These are phyloP conservation scores for Cymbopogon citratus DNA, from an alignment of 176 grass and related monocot species.

Conservation along the genomic window DNA sequence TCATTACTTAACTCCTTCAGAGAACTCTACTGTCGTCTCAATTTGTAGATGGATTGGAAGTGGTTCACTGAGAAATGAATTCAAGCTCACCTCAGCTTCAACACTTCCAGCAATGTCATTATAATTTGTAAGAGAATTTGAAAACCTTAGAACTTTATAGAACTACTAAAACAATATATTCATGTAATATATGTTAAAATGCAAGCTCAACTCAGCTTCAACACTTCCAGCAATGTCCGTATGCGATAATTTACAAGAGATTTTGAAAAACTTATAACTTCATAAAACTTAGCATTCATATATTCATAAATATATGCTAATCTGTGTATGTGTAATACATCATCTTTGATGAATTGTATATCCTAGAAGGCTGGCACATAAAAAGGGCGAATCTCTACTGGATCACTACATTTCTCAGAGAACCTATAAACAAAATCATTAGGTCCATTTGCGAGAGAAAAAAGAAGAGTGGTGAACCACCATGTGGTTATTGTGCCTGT, in stretches of 20 bases:
- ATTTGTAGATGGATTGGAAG: not conserved
- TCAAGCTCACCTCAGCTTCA: not conserved
- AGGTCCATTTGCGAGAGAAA: not conserved
- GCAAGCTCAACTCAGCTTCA: not conserved
- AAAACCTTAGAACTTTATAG: not conserved
- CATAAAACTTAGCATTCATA: not conserved
- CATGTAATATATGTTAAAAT: not conserved
- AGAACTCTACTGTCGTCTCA: not conserved
- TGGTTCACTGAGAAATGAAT: not conserved
- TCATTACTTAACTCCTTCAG: not conserved
- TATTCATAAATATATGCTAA: not conserved
- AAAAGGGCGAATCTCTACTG: not conserved
- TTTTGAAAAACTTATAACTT: not conserved
- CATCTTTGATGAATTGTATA: not conserved
- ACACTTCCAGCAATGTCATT: not conserved
- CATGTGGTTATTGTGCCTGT: not conserved
- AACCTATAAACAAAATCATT: not conserved
- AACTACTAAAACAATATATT: not conserved
- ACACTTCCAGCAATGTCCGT: not conserved
- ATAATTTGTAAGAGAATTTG: not conserved
- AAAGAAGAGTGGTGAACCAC: not conserved
- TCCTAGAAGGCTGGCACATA: not conserved
- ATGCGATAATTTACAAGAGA: not conserved
- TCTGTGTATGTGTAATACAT: not conserved
- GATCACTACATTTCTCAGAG: not conserved